Evolutionary conservation across 1,139 yeast genomes (phyloP).

Genomic region (Blastobotrys petasosporus): DNA sequence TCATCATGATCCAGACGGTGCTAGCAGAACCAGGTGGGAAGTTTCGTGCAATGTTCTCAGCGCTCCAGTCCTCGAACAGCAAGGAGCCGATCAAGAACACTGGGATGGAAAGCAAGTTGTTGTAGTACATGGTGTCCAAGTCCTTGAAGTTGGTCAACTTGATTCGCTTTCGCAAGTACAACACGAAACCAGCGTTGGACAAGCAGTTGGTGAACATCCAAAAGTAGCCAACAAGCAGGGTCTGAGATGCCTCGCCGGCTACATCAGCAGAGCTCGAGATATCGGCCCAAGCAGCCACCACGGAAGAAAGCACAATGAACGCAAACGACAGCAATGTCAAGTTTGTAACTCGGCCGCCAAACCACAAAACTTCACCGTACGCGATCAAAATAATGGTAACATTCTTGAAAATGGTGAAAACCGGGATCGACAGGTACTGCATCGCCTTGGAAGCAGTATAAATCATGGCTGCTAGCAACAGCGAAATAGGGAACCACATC

Average conservation of each 20-base stretch:
- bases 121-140: slow-evolving; percentile 97
- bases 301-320: slow-evolving; percentile 87
- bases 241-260: slow-evolving; percentile 30
- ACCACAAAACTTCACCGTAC: slow-evolving; percentile 96
- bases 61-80: slow-evolving; percentile 86
- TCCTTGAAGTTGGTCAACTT: slow-evolving; percentile 95
- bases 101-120: slow-evolving; percentile 88
- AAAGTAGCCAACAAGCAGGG: slow-evolving; percentile 64
- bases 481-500: slow-evolving; percentile 87
- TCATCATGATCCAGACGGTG: slow-evolving; percentile 71
- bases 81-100: slow-evolving; percentile 71
- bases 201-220: slow-evolving; percentile 97
- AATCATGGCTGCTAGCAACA: slow-evolving; percentile 85
- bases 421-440: slow-evolving; percentile 86
- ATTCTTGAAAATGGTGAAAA: slow-evolving; percentile 95
- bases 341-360: slow-evolving; percentile 85
- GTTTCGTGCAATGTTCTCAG: slow-evolving; percentile 64
- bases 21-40: slow-evolving; percentile 68
- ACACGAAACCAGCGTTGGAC: slow-evolving; percentile 87
- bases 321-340: slow-evolving; percentile 85
- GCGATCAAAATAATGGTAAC: slow-evolving; percentile 94
- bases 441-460: slow-evolving; percentile 95
- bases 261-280: slow-evolving; percentile 35
- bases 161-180: slow-evolving; percentile 94
- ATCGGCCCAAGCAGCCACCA: slow-evolving; percentile 93